Evolutionary conservation across 1,284 basidiomycete genomes (phyloP).

Genomic region (Ustilago nuda): DNA sequence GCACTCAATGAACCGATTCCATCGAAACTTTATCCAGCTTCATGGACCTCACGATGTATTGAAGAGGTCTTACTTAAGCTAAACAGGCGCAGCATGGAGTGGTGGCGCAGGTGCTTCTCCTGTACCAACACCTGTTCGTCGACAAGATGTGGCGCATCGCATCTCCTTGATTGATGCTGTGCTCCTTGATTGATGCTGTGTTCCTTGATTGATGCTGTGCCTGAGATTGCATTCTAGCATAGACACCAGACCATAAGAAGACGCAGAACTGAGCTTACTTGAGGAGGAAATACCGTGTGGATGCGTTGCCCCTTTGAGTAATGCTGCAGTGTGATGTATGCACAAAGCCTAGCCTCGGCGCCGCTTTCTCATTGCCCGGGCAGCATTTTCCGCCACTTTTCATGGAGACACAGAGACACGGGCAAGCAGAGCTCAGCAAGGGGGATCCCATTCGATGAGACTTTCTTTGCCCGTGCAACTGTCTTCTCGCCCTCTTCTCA

Average conservation of each 20-base stretch:
- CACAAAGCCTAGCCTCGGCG: background rate
- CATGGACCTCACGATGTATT: background rate
- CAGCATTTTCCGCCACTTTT: background rate
- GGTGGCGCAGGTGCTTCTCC: background rate
- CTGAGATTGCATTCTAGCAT: background rate
- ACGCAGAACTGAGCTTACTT: background rate
- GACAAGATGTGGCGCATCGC: background rate
- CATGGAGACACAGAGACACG: constrained; percentile 1
- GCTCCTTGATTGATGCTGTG: no score
- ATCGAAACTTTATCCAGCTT: background rate
- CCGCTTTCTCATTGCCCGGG: background rate
- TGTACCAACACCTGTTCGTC: background rate
- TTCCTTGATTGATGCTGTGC: background rate
- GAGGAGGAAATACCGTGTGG: background rate
- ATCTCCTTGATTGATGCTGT: background rate
- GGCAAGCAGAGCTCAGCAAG: constrained; percentile 2
- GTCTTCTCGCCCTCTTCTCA: background rate
- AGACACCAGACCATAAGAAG: background rate
- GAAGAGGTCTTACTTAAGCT: background rate
- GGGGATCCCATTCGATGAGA: background rate
- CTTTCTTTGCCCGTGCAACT: background rate
- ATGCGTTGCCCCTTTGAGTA: background rate
- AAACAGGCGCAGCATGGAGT: background rate
- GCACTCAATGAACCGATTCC: background rate
- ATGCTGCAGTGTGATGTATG: background rate